Percentiles rank a stretch among this genome's conserved stretches.
phyloP scores from a whole-genome alignment of 2,329 filamentous ascomycete species.

The Penicillium sp. region DNA sequence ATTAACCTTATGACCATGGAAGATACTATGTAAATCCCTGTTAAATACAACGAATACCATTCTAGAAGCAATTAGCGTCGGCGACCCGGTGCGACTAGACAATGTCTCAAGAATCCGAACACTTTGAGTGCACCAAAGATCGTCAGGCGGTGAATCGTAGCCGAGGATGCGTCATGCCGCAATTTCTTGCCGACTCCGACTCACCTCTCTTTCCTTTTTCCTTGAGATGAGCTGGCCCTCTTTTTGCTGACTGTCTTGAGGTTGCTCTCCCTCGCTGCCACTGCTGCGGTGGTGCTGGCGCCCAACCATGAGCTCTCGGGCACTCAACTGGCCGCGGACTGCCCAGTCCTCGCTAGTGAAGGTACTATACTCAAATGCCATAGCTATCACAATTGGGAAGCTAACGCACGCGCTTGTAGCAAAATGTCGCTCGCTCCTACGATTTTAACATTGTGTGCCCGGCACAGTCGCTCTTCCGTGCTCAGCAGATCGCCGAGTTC shows the following conservation, averaged over 20 bases:
- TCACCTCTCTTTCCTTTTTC: constrained; percentile 3
- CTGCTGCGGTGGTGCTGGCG: constrained; percentile 4
- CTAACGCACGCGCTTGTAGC: constrained; percentile 16
- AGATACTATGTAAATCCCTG: neutral
- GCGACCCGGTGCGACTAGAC: neutral
- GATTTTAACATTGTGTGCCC: constrained; percentile 10
- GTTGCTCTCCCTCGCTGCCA: neutral
- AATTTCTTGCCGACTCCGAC: constrained; percentile 4
- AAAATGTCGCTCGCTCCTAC: constrained; percentile 18
- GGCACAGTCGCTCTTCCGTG: constrained; percentile 15
- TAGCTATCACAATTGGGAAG: neutral
- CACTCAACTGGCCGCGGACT: constrained; percentile 30
- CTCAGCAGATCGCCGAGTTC: constrained; percentile 30
- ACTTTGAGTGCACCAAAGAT: constrained; percentile 2
- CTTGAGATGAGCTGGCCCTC: constrained; percentile 1
- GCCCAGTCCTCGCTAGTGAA: constrained; percentile 27
- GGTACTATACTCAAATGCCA: constrained; percentile 18
- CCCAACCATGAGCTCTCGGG: constrained; percentile 35
- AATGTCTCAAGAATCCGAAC: neutral
- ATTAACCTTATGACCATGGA: neutral
- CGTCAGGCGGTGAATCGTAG: constrained; percentile 16
- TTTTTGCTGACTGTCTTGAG: constrained; percentile 15
- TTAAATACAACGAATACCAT: neutral
- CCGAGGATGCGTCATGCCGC: constrained; percentile 20
- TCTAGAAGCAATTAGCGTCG: neutral